Evolutionary conservation across 805 yeast species (phyloP), one percentile per base, ranked within the genome.

Genomic region (Cephaloascus albidus): DNA sequence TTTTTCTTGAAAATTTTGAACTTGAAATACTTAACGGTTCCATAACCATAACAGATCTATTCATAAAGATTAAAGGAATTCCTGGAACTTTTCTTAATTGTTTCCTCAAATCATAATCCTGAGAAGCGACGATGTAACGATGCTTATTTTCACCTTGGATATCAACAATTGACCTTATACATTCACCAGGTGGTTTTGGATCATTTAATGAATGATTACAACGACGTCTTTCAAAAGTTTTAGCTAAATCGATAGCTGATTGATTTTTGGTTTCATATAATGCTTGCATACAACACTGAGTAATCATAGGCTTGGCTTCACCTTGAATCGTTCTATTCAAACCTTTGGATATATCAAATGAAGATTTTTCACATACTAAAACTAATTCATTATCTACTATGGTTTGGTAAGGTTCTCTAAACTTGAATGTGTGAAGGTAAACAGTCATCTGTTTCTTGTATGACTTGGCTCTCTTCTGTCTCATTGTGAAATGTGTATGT

Each of bases 391-490:
- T 85, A 56, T 93, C 98, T 4, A 89, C 81, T 16, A 90, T 58
- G 19, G 87, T 82, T 63, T 93, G 98, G 50, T 84, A 89, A 2
- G 98, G 98, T 46, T 84, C 88, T 57, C 96, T 76, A 69, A 93
- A 93, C 51, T 85, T 85, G 73, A 90, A 93, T 4, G 95, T 74
- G 56, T 87, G 85, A 48, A 76, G 73, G 51, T 87, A 83, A 40
- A 85, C 81, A 48, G 81, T 76, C 85, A 93, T 83, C 58, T 86
- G 96, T 68, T 90, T 90, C 58, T 90, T 80, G 61, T 93, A 93
- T 1, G 93, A 71, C 60, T 90, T 90, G 39, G 97, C 95, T 62
- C 98, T 74, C 61, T 89, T 90, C 64, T 90, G 96, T 71, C 95
- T 87, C 98, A 90, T 90, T 27, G 43, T 58, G 37, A n/a, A 10